Base-by-base conservation (phyloP, 371 early-diverging fungal genomes). In the Chytridium lagenaria region DNA sequence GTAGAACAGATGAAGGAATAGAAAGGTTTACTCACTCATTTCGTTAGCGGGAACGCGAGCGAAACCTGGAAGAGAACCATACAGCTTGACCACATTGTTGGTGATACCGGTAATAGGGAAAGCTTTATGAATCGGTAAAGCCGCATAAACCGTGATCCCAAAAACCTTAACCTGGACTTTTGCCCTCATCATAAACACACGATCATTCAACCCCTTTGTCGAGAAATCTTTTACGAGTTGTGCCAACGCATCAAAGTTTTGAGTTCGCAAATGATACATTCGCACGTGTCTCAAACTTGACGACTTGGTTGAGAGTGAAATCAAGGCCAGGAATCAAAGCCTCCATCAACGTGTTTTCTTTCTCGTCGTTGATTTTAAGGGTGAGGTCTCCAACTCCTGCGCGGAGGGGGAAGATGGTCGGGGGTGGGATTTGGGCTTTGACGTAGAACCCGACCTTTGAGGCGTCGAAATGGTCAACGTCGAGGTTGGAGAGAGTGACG, bases 381-480 rank as follows among this genome's bases (percentile, higher is more conserved):
- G 10, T 39, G 12, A 70, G 39, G 30, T 23, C 52, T 12, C 71
- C 71, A 16, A 70, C 26, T 10, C 71, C 71, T 1, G 64, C 71
- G 26, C 30, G n/a, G 61, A 70, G 26, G 61, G 64, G 64, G 52
- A 70, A 63, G 50, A 63, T 63, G 3, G 71, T 51, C 26, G 68
- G 50, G n/a, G 28, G 50, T 16, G 28, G 50, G 30, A 68, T 34
- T 15, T 2, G 7, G 30, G 50, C 68, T 3, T 12, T 7, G 12
- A 52, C 15, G 68, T 34, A 3, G 52, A 52, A 33, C 23, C 30
- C 33, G 52, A 50, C 38, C 23, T n/a, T 16, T n/a, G 68, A 31
- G 15, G 30, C 28, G 51, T 3, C 16, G 52, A 68, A 51, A 28
- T 3, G 3, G 68, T 68, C 26, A 28, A 52, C 28, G 52, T 52